Base-by-base conservation (phyloP, 495 filamentous ascomycete genomes). In the Mytilinidion resinicola region DNA sequence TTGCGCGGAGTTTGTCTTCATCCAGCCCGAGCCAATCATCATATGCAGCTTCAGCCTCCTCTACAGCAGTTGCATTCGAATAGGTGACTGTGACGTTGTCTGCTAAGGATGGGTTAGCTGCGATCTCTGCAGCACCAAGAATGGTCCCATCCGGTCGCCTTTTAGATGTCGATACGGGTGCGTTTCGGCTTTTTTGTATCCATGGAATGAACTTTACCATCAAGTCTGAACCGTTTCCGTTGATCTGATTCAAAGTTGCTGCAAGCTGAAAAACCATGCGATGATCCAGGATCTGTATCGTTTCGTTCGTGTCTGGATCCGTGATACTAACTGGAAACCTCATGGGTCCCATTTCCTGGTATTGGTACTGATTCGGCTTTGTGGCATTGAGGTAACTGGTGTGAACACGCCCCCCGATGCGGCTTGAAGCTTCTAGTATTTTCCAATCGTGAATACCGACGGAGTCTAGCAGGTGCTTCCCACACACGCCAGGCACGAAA, bases 331-430 rank as follows among this genome's bases (percentile, higher is more conserved):
- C 72, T 6, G 78, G 74, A 35, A 84, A 88, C 4, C 85, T 75
- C 85, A 88, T 87, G 0, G 85, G 83, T 0, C 85, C 85, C 85
- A 89, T 88, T 65, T 89, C 85, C 62, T 88, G 84, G 56, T 88
- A 89, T 43, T 84, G 82, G 57, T 87, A 87, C 14, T 89, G 74
- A 21, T 82, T 80, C 0, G 84, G 82, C 0, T 76, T 75, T 0
- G 77, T 76, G 25, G 80, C 76, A 25, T 74, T 78, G 0, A 87
- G 75, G 54, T 87, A 86, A 42, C 77, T 77, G 4, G 84, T 86
- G 55, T 80, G 80, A 20, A 88, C 80, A 2, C 84, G 76, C 3
- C 85, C 79, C 1, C 79, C 80, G 47, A 83, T 67, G 17, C 79
- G 68, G 8, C 74, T 54, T 0, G 76, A 77, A 0, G 77, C 72